These are phyloP conservation scores for Silene noctiflora DNA, from an alignment of 179 eudicot genomes.

Conservation along the genomic window DNA sequence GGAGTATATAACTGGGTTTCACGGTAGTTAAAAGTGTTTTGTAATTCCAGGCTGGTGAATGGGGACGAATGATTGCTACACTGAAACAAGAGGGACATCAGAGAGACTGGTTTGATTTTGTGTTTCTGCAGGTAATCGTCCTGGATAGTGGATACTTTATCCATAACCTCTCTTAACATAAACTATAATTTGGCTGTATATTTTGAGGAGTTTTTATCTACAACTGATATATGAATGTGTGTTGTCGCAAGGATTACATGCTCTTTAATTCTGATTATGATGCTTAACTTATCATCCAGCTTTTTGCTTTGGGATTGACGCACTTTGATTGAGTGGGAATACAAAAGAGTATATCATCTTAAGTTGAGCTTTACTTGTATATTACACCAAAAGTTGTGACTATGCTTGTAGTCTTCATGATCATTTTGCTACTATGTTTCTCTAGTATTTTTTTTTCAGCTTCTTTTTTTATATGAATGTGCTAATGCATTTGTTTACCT, in stretches of 20 bases:
- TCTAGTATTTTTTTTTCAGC: neutral
- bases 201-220: neutral
- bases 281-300: too few relatives aligned
- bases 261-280: neutral
- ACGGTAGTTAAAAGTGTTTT: neutral
- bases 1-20: neutral
- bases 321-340: neutral
- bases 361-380: neutral
- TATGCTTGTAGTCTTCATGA: constrained; percentile 1
- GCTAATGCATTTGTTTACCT: constrained; percentile 14
- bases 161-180: neutral
- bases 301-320: neutral
- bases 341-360: neutral
- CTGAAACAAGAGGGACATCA: constrained; percentile 36
- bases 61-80: constrained; percentile 64
- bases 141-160: neutral
- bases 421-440: neutral
- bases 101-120: constrained; percentile 48
- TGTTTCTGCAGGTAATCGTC: constrained; percentile 63
- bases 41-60: constrained; percentile 53
- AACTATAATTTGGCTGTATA: neutral
- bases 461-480: neutral
- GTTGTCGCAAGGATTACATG: neutral
- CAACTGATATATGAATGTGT: neutral
- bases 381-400: too few relatives aligned